Evolutionary conservation across 306 rosid genomes (phyloP).

Genomic region (Inga leiocalycina): DNA sequence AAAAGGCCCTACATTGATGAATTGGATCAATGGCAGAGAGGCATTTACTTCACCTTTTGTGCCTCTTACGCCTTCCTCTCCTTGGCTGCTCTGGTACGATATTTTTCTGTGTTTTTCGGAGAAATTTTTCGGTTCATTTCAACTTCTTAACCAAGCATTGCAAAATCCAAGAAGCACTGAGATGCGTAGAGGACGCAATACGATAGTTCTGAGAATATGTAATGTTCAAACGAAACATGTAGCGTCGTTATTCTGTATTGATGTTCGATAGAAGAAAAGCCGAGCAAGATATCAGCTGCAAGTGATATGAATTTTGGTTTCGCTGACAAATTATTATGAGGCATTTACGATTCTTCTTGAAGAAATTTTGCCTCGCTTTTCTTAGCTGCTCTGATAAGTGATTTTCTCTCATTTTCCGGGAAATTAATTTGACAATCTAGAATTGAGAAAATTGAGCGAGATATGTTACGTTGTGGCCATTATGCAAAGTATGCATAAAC

Average conservation of each 20-base stretch:
- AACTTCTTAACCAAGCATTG: background rate
- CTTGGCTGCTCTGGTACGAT: constrained; percentile 53
- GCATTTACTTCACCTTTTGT: constrained; percentile 50
- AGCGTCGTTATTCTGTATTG: background rate
- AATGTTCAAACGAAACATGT: background rate
- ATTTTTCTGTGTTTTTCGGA: background rate
- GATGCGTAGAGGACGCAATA: background rate
- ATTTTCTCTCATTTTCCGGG: background rate
- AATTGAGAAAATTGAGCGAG: background rate
- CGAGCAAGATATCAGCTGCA: background rate
- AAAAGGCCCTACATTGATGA: background rate
- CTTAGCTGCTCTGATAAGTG: too few relatives aligned
- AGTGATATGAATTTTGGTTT: background rate
- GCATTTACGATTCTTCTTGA: background rate
- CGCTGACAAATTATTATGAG: background rate
- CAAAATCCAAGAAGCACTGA: background rate
- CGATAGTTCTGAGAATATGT: background rate
- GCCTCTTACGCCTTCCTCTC: constrained; percentile 59
- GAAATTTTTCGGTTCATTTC: background rate
- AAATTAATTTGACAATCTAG: background rate
- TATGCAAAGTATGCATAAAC: too few relatives aligned
- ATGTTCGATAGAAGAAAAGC: background rate
- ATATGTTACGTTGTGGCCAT: background rate
- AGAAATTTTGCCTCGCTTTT: too few relatives aligned
- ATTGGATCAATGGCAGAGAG: constrained; percentile 48